Evolutionary conservation across 345 rosid species (phyloP).

Genomic region (Eutrema yunnanense): DNA sequence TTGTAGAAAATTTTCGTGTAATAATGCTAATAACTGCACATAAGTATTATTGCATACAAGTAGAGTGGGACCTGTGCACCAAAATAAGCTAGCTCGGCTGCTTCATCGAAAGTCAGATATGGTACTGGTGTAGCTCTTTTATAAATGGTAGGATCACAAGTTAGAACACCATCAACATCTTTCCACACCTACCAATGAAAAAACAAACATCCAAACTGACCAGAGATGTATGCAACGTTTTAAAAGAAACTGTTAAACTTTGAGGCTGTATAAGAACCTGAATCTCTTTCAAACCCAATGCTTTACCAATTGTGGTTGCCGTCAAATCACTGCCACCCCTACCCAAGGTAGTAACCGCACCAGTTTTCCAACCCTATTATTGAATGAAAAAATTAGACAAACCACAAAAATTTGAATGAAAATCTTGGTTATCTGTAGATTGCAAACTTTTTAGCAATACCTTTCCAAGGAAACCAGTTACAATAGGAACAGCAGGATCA

Average conservation of each 20-base stretch:
- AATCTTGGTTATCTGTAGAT: neutral
- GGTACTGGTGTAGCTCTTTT: conserved; percentile 76
- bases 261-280: conserved; percentile 51
- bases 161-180: conserved; percentile 98
- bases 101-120: conserved; percentile 88
- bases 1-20: neutral
- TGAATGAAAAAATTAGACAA: neutral
- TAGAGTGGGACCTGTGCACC: conserved; percentile 76
- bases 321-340: conserved; percentile 99
- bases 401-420: neutral
- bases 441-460: conserved; percentile 29
- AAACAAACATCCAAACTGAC: conserved; percentile 10
- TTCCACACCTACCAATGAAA: conserved; percentile 78
- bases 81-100: conserved; percentile 99
- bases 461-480: conserved; percentile 98
- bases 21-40: neutral
- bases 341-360: conserved; percentile 92
- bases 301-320: conserved; percentile 97
- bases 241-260: neutral
- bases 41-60: neutral
- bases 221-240: neutral
- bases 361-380: conserved; percentile 84
- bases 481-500: conserved; percentile 88
- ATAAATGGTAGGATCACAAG: conserved; percentile 93
- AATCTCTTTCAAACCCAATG: conserved; percentile 88